Base-by-base conservation (phyloP, 257 asterid species). In the Lycium ferocissimum region DNA sequence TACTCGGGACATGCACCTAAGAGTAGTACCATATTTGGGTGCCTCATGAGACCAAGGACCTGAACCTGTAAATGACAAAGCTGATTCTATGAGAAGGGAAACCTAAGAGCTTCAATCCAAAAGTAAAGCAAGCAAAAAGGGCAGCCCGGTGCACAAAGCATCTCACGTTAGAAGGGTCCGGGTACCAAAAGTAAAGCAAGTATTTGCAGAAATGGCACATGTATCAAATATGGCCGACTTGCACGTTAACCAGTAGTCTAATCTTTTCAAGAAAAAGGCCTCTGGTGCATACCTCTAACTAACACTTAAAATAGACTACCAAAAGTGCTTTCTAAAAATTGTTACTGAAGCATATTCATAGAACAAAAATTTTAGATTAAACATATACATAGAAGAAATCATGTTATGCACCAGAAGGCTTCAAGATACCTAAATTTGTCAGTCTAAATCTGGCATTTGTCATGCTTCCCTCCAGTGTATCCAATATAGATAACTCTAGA, bases 1-100 rank as follows among this genome's bases (percentile, higher is more conserved):
- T 81, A 81, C 76, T 81, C 76, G 14, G 84, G 75, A 59, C 84
- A 81, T 65, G 84, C 84, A 37, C 84, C 84, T 40, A 81, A 81
- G 71, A 84, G 86, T 33, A 84, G 86, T 7, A 84, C 86, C 86
- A 84, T 84, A 79, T 84, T 84, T 75, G 86, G 86, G 66, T 84
- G 86, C 54, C 86, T 75, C 82, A 84, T 84, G 83, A 45, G 82
- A 59, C 86, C 79, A 65, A 84, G 86, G 40, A 84, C 86, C 45
- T 84, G 82, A 84, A 84, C 86, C 86, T 84, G 83, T 33, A 75
- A 75, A 75, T 75, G 81, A 33, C 47, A 35, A 66, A 66, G 72
- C 3, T 18, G 10, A 65, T 65, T 26, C 17, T 11, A 26, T 65
- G 9, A 73, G 59, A 73, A 73, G 9, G n/a, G n/a, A 47, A 47